These are phyloP conservation scores for Saposhnikovia divaricata DNA, from an alignment of 129 eudicot species.

Conservation along the genomic window DNA sequence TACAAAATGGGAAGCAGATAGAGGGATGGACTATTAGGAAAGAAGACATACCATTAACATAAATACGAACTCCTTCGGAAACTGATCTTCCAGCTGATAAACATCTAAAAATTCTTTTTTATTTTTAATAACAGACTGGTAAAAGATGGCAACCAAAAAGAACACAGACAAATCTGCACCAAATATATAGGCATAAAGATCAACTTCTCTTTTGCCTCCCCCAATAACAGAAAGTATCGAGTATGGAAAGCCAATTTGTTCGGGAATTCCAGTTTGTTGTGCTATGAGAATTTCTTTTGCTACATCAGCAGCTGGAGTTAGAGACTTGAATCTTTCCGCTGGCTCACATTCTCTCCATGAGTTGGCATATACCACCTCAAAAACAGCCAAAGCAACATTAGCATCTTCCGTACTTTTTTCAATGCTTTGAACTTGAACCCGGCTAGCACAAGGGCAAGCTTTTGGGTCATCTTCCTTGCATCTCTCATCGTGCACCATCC, in stretches of 20 bases:
- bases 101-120: slow-evolving; percentile 87
- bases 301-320: slow-evolving; percentile 97
- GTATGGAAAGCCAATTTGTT: slow-evolving; percentile 73
- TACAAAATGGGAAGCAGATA: neutral
- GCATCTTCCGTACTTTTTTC: slow-evolving; percentile 71
- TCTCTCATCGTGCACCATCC: slow-evolving; percentile 57
- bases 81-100: slow-evolving; percentile 98
- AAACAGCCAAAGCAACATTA: slow-evolving; percentile 74
- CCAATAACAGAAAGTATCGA: slow-evolving; percentile 77
- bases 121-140: slow-evolving; percentile 85
- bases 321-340: slow-evolving; percentile 57
- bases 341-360: slow-evolving; percentile 49
- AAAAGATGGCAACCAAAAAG: slow-evolving; percentile 89
- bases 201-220: slow-evolving; percentile 92
- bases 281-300: slow-evolving; percentile 77
- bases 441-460: slow-evolving; percentile 67
- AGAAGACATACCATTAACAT: slow-evolving; percentile 66
- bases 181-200: slow-evolving; percentile 88
- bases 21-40: neutral
- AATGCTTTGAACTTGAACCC: slow-evolving; percentile 86
- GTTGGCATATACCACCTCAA: slow-evolving; percentile 89
- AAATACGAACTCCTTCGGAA: slow-evolving; percentile 90
- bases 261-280: slow-evolving; percentile 39
- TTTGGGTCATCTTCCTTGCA: slow-evolving; percentile 55
- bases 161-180: slow-evolving; percentile 91